These are phyloP conservation scores for Fusarium armeniacum DNA, from an alignment of 2,329 filamentous ascomycete genomes.

Conservation along the genomic window DNA sequence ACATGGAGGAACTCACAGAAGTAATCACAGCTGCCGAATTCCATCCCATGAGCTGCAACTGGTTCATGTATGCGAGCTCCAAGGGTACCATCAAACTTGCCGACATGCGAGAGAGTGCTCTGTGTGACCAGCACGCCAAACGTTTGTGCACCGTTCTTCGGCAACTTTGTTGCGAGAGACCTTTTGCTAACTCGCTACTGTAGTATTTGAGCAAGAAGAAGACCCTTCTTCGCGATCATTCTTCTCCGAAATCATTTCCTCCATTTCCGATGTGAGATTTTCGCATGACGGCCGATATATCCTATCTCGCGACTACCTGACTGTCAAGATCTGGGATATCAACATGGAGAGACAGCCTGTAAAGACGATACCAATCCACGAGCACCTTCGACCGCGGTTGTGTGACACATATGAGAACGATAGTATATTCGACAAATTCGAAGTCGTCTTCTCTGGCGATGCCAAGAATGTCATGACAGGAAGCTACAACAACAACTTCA, in stretches of 20 bases:
- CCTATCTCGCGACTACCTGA: constrained; percentile 96
- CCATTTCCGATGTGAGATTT: constrained; percentile 98
- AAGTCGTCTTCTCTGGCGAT: constrained; percentile 98
- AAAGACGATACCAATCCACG: constrained; percentile 99
- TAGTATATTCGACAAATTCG: constrained; percentile 99
- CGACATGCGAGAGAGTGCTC: constrained; percentile 96
- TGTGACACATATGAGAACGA: constrained; percentile 99
- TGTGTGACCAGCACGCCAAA: constrained; percentile 97
- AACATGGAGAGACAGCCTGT: constrained; percentile 98
- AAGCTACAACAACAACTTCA: constrained; percentile 99
- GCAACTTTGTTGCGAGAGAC: background rate
- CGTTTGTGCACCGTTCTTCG: constrained; percentile 64
- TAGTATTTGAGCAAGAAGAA: constrained; percentile 99
- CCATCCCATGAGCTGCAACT: constrained; percentile 96
- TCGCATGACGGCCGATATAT: constrained; percentile 97
- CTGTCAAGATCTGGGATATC: constrained; percentile 99
- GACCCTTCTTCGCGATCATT: constrained; percentile 97
- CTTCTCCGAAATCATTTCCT: constrained; percentile 99
- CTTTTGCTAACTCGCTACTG: constrained; percentile 42
- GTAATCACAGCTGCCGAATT: constrained; percentile 99
- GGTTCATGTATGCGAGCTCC: constrained; percentile 99
- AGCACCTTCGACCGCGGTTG: constrained; percentile 91
- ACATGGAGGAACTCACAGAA: constrained; percentile 99
- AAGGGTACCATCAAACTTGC: constrained; percentile 99
- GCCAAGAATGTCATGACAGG: constrained; percentile 99